Evolutionary conservation across 768 basidiomycete species (phyloP), one percentile per base, ranked within the genome.

Genomic region (Daedaleopsis nitida): DNA sequence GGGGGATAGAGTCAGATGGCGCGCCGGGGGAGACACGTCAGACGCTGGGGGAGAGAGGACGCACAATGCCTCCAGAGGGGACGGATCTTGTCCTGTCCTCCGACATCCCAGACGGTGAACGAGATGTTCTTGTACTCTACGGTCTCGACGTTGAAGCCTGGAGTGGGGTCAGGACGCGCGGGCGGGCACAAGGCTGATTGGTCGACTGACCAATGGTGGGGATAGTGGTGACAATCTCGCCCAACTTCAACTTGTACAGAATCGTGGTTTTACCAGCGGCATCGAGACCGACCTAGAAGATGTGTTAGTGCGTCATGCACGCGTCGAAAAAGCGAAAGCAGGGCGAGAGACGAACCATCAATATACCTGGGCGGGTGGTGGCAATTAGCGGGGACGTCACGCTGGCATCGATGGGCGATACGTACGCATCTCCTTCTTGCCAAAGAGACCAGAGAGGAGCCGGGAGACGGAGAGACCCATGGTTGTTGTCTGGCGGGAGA

Each of bases 111-210:
- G 49, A 98, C 97, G 23, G 96, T 99, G 87, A 99, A 99, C 24
- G 95, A 97, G 67, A 98, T 98, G 84, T 98, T 99, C 86, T 98
- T 98, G 82, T 99, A 98, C 78, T 98, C 96, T 68, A 99, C 97
- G 63, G 97, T 98, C 85, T 99, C 97, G 69, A 99, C 97, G 75
- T 99, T 99, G 85, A 99, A 99, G 62, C 97, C 97, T 98, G 67
- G 23, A 32, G 39, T 69, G 60, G 60, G 59, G 57, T 48, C 37
- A 27, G 59, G 34, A 45, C 45, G 58, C 39, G 60, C 9, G 0
- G 39, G n/a, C 48, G 39, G 19, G 32, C 24, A 56, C 32, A 52
- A 59, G 64, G 47, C 55, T 19, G 62, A 38, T 42, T 35, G 42
- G 62, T 56, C 43, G 63, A 81, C 89, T 73, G 70, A 96, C 96